Conservation (phyloP, 2,329 filamentous ascomycete species). For the Paecilomyces sp. region DNA sequence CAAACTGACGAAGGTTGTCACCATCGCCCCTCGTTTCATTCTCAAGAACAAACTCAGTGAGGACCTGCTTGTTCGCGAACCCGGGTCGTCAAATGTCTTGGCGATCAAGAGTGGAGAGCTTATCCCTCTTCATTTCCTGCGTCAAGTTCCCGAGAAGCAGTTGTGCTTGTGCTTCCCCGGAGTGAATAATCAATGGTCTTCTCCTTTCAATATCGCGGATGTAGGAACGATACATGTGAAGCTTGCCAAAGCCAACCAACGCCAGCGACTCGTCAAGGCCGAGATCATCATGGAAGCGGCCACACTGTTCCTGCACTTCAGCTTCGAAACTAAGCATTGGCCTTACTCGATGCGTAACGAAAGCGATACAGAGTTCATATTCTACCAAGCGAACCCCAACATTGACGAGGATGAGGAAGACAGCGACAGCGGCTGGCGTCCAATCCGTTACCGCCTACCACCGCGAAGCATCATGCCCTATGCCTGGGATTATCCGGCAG, state of each 20-base stretch:
- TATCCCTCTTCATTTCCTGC: conserved; percentile 82
- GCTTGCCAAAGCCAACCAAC: conserved; percentile 80
- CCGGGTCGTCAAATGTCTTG: conserved; percentile 80
- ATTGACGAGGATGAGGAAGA: conserved; percentile 84
- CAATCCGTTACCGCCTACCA: conserved; percentile 84
- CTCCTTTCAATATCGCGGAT: conserved; percentile 95
- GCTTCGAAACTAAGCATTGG: conserved; percentile 89
- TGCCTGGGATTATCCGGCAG: conserved; percentile 96
- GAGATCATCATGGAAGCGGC: conserved; percentile 89
- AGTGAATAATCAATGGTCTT: conserved; percentile 94
- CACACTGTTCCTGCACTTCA: conserved; percentile 88
- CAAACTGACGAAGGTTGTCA: conserved; percentile 93
- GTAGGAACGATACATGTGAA: conserved; percentile 90
- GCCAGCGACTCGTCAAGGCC: conserved; percentile 78
- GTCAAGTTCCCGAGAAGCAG: conserved; percentile 76
- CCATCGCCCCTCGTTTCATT: conserved; percentile 84
- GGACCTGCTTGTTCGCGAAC: conserved; percentile 82
- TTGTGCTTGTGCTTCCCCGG: conserved; percentile 88
- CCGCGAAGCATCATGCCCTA: conserved; percentile 98
- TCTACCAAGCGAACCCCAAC: conserved; percentile 91
- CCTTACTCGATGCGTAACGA: conserved; percentile 98
- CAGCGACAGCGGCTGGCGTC: conserved; percentile 74
- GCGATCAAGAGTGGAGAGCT: conserved; percentile 70
- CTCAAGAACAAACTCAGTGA: conserved; percentile 89
- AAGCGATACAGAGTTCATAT: conserved; percentile 92